Base-by-base conservation (phyloP, 1,139 yeast genomes). In the Pneumocystis wakefieldiae region DNA sequence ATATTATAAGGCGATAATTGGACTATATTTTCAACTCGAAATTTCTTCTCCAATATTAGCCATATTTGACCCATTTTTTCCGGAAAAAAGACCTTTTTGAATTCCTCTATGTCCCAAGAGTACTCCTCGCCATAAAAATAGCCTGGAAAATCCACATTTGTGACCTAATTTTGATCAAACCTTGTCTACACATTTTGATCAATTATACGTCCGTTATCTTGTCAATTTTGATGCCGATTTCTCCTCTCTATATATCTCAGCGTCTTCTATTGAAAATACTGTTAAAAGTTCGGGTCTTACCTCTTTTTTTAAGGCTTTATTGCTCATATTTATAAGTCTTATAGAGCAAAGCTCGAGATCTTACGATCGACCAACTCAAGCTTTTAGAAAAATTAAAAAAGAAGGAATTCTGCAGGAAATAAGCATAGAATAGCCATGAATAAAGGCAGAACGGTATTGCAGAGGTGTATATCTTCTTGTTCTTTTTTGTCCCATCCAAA, bases 131-230 rank as follows among this genome's bases (percentile, higher is more conserved):
- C 79, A 64, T 81, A 76, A 64, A 79, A 80, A 73, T 85, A 87
- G 1, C 96, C 96, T 2, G 97, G 97, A 72, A 88, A 89, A 72
- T 89, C 96, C 0, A 92, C 88, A 41, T 94, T 81, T 0, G 92
- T 80, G 8, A 92, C 83, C 74, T 72, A 41, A 35, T 36, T n/a
- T 62, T n/a, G 19, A 17, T 17, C 10, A 19, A 48, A 15, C 5
- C 42, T 28, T 59, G 57, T 58, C 37, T 59, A 35, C 24, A 36
- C 57, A 29, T 55, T 17, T 32, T 32, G 19, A 48, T 19, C 29
- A 35, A 38, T 66, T 74, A 38, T 65, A 73, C 82, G 75, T 90
- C 89, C 39, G 95, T 86, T 59, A 91, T 97, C 71, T 97, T 82
- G 74, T 90, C 94, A 73, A 86, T 86, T 73, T 91, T 96, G 66